Base-by-base conservation (phyloP, 2,329 filamentous ascomycete species). In the Sordariomycetes sp. region DNA sequence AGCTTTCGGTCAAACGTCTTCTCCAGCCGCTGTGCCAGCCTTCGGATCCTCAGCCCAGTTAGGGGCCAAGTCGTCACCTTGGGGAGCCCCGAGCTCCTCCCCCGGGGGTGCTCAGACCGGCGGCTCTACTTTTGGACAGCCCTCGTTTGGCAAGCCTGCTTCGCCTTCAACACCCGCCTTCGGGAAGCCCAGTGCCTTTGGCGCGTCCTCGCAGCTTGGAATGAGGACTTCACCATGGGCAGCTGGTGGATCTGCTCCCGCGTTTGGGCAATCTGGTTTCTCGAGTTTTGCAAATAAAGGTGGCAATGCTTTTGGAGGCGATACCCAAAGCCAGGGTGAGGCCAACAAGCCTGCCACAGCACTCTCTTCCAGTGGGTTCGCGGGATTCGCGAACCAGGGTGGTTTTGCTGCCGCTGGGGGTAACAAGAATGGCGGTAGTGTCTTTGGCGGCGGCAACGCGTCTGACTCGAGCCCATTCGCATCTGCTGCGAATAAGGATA, bases 241-340 rank as follows among this genome's bases (percentile, higher is more conserved):
- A 4, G 47, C 53, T 3, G 49, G 40, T 4, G 38, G 42, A n/a
- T 33, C 50, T 7, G 35, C 56, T 4, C 59, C 70, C 14, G 57
- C 68, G 2, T 79, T 79, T 51, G 74, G 74, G 2, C 71, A 77
- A 46, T 53, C 67, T 7, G 61, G 65, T 11, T 72, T 74, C 36
- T 48, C 65, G 6, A 58, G 54, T 33, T 55, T 62, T 34, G 51
- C 59, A 5, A 56, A 54, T 4, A 59, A 55, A 31, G n/a, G 21
- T 9, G 14, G 4, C 8, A 10, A 24, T 10, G 10, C 30, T 16
- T 33, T 33, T 28, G 27, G 32, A 21, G 24, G 21, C 28, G 9
- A 31, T 17, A 21, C 36, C 18, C 21, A 24, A 15, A 16, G 18
- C 32, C 30, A n/a, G n/a, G n/a, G n/a, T 28, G n/a, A 14, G 12